Evolutionary conservation across 768 basidiomycete genomes (phyloP).

Genomic region (Galerina marginata): DNA sequence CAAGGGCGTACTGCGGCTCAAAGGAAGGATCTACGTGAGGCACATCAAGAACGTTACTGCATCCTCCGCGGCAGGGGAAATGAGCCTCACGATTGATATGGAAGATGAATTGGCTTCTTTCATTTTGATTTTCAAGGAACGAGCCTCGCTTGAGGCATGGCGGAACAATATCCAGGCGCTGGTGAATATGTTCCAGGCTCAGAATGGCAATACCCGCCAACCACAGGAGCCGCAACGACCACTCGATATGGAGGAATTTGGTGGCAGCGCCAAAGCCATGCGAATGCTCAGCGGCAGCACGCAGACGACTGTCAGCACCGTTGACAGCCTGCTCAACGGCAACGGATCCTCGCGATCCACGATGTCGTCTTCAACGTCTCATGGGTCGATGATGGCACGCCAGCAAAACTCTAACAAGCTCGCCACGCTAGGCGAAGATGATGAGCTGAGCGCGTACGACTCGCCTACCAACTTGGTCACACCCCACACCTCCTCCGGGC

Average conservation of each 20-base stretch:
- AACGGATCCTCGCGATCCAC: conserved; percentile 71
- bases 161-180: conserved; percentile 80
- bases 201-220: conserved; percentile 42
- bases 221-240: conserved; percentile 42
- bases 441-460: conserved; percentile 65
- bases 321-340: conserved; percentile 71
- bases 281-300: conserved; percentile 83
- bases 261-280: conserved; percentile 75
- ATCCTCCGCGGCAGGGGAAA: conserved; percentile 75
- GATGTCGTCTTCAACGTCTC: conserved; percentile 75
- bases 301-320: conserved; percentile 64
- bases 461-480: conserved; percentile 63
- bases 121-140: conserved; percentile 94
- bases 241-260: conserved; percentile 76
- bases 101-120: conserved; percentile 96
- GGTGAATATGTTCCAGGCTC: conserved; percentile 71
- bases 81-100: conserved; percentile 97
- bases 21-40: conserved; percentile 93
- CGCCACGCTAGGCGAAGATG: conserved; percentile 73
- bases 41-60: conserved; percentile 92
- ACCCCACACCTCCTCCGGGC: conserved; percentile 73
- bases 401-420: conserved; percentile 51
- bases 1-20: conserved; percentile 84
- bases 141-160: conserved; percentile 90
- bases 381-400: conserved; percentile 55